Percentiles rank a stretch among this genome's conserved stretches.
Conservation (phyloP, 2,329 filamentous ascomycete genomes). For the Verticillium dahliae region DNA sequence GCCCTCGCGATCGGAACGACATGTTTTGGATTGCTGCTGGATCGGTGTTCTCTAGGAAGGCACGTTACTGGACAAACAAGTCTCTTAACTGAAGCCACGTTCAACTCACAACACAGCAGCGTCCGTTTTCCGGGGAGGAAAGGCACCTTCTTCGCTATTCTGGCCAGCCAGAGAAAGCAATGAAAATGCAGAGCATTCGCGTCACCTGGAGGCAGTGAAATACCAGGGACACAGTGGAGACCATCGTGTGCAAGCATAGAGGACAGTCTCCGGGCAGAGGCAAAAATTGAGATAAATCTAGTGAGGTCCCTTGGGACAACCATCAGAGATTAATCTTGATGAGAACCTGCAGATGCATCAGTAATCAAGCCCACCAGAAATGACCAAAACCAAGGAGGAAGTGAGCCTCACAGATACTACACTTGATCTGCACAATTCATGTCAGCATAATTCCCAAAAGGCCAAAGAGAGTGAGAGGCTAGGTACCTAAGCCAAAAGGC, state of each 20-base stretch:
- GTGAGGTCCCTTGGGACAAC: constrained; percentile 56
- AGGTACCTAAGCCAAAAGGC: constrained; percentile 8
- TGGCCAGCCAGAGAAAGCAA: constrained; percentile 46
- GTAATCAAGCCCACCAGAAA: no score
- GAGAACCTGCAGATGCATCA: constrained; percentile 48
- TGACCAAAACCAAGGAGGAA: no score
- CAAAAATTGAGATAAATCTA: constrained; percentile 81
- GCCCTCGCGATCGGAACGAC: no score
- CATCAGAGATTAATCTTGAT: constrained; percentile 95
- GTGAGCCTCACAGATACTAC: constrained; percentile 63
- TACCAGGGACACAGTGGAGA: constrained; percentile 66
- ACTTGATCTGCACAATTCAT: constrained; percentile 64
- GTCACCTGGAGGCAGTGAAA: constrained; percentile 69
- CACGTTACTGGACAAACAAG: no score
- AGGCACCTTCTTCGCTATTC: constrained; percentile 49
- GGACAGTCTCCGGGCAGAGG: constrained; percentile 35
- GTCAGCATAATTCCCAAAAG: constrained; percentile 1
- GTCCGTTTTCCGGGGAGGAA: not conserved
- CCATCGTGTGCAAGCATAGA: constrained; percentile 67
- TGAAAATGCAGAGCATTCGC: constrained; percentile 55
- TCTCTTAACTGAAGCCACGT: no score
- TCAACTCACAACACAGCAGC: no score
- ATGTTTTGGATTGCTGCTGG: no score
- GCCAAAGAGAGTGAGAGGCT: not conserved
- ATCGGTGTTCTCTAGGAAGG: no score